These are phyloP conservation scores for Jackrogersella multiformis DNA, from an alignment of 495 filamentous ascomycete species.

Conservation along the genomic window DNA sequence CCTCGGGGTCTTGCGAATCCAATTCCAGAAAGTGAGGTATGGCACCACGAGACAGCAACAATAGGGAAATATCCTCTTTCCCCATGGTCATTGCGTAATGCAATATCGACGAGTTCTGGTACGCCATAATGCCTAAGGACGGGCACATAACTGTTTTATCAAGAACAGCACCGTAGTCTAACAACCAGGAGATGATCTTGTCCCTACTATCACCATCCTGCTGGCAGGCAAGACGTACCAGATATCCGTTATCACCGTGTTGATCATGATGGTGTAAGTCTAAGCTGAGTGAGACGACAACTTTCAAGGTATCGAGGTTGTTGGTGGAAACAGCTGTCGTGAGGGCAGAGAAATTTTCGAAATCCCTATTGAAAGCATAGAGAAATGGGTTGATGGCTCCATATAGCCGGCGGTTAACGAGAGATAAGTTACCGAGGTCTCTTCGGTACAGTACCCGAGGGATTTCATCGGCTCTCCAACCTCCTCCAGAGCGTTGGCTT, in stretches of 20 bases:
- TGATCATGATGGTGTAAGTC: neutral
- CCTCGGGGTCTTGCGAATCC: too few species aligned
- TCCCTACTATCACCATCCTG: too few species aligned
- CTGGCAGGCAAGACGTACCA: neutral
- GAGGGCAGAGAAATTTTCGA: neutral
- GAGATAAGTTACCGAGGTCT: slow-evolving; percentile 1
- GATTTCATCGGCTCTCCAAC: too few species aligned
- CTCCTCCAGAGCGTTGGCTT: too few species aligned
- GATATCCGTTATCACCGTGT: too few species aligned
- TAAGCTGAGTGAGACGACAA: neutral
- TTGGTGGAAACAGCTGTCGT: neutral
- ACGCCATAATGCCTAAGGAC: neutral
- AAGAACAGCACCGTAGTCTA: neutral
- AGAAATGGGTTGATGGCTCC: neutral
- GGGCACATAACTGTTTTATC: neutral
- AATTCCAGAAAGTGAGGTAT: neutral
- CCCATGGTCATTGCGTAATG: neutral
- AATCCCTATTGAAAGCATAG: neutral
- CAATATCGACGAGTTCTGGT: neutral
- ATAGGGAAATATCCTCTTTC: neutral
- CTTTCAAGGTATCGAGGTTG: neutral
- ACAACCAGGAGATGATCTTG: neutral
- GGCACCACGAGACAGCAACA: slow-evolving; percentile 2
- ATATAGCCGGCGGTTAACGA: neutral
- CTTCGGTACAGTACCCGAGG: neutral